These are phyloP conservation scores for Ustilago trichophora DNA, from an alignment of 1,284 basidiomycete genomes.

Conservation along the genomic window DNA sequence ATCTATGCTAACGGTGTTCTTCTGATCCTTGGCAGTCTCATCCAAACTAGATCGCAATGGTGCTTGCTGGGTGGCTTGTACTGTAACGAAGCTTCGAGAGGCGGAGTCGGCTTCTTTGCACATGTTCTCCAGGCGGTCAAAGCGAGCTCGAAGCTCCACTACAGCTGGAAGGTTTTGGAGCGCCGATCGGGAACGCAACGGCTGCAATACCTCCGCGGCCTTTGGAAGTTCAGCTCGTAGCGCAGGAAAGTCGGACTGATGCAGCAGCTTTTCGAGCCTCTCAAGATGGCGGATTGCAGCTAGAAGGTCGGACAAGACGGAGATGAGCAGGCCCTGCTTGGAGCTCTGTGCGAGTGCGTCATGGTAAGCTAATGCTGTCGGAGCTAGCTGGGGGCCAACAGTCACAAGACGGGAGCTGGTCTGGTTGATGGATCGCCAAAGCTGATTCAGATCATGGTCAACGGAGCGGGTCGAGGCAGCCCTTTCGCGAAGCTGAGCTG, in stretches of 20 bases:
- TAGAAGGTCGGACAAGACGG: slow-evolving; percentile 28
- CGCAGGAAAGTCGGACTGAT: slow-evolving; percentile 2
- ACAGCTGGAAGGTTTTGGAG: slow-evolving; percentile 25
- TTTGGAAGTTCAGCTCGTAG: slow-evolving; percentile 11
- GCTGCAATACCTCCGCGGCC: slow-evolving; percentile 8
- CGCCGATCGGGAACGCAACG: slow-evolving; percentile 3
- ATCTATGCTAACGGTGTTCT: neutral
- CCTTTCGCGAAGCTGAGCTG: slow-evolving; percentile 25
- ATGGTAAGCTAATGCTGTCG: slow-evolving; percentile 22
- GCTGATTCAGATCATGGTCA: slow-evolving; percentile 30
- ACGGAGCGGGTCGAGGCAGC: slow-evolving; percentile 23
- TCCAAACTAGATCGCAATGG: neutral
- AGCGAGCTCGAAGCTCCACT: slow-evolving; percentile 28
- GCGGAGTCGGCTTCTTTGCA: neutral
- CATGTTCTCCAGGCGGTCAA: slow-evolving; percentile 17
- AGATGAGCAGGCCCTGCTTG: slow-evolving; percentile 30
- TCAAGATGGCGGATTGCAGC: slow-evolving; percentile 24
- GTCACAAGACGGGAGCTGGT: slow-evolving; percentile 30
- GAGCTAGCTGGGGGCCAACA: slow-evolving; percentile 22
- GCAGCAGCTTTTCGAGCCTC: slow-evolving; percentile 23
- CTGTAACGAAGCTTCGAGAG: neutral
- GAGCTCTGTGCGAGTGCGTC: slow-evolving; percentile 34
- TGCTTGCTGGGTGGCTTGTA: neutral
- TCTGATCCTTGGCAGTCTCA: neutral
- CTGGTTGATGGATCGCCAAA: slow-evolving; percentile 38